phyloP scores from a whole-genome alignment of 1,284 basidiomycete genomes.

The Moesziomyces globuligerus region DNA sequence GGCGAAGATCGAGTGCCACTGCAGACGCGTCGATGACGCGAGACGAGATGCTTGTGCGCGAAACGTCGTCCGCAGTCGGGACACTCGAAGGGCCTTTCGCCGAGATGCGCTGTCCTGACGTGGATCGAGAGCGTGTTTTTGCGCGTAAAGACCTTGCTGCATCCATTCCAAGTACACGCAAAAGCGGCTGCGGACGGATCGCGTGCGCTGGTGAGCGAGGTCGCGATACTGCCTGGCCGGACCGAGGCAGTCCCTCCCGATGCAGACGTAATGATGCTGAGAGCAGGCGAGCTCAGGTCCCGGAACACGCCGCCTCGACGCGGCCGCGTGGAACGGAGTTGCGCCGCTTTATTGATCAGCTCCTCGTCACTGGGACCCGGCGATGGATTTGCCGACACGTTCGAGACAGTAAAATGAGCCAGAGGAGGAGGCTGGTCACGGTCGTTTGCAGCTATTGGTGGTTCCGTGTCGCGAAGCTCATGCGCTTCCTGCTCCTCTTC shows the following conservation, averaged over 20 bases:
- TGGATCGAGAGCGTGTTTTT: constrained; percentile 46
- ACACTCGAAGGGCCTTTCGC: constrained; percentile 49
- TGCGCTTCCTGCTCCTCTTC: constrained; percentile 9
- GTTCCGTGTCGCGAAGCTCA: neutral
- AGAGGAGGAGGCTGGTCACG: neutral
- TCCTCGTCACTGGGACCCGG: constrained; percentile 22
- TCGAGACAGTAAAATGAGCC: neutral
- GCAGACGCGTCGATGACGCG: constrained; percentile 42
- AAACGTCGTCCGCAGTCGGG: constrained; percentile 37
- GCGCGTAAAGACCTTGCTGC: constrained; percentile 38
- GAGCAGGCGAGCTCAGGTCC: constrained; percentile 32
- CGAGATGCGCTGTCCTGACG: constrained; percentile 43
- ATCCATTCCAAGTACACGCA: constrained; percentile 39
- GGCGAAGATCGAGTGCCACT: constrained; percentile 6
- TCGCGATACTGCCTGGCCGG: constrained; percentile 13
- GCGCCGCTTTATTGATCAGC: constrained; percentile 27
- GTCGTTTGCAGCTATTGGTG: neutral
- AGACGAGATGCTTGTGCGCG: constrained; percentile 51
- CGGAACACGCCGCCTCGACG: constrained; percentile 37
- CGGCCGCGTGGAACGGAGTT: constrained; percentile 24
- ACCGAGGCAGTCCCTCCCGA: constrained; percentile 20
- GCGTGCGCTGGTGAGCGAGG: constrained; percentile 14
- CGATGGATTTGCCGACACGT: neutral
- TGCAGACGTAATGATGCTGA: constrained; percentile 17
- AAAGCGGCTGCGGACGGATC: constrained; percentile 6